A percentile compares a stretch with the other conserved stretches of the same genome.
Evolutionary conservation across 148 eudicot species (phyloP).

Genomic region (Fagopyrum tataricum): DNA sequence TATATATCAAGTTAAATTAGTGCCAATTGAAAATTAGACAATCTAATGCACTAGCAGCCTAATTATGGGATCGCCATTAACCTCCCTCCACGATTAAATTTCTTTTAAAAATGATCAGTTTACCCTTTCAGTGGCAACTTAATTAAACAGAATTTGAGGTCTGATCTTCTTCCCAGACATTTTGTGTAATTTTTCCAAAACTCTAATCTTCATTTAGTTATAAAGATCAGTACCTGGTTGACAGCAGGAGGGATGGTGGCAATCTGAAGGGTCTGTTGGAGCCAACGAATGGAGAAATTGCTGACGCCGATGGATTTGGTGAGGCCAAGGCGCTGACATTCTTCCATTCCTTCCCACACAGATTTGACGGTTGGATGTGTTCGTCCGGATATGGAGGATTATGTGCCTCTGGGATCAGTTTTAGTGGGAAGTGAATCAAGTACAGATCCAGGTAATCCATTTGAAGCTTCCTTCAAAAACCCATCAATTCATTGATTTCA

Average conservation of each 20-base stretch:
- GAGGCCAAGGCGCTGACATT: slow-evolving; percentile 21
- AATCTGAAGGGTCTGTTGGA: slow-evolving; percentile 5
- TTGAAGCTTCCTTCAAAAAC: slow-evolving; percentile 22
- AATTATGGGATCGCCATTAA: too few species aligned
- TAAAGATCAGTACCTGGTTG: slow-evolving; percentile 13
- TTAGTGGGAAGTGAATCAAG: slow-evolving; percentile 30
- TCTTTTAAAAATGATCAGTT: too few species aligned
- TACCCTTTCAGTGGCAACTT: neutral
- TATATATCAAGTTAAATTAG: too few species aligned
- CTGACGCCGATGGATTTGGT: slow-evolving; percentile 22
- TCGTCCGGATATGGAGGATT: slow-evolving; percentile 20
- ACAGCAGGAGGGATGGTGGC: slow-evolving; percentile 23
- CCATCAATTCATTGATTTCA: slow-evolving; percentile 1
- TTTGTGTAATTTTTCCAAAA: neutral
- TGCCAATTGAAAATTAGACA: too few species aligned
- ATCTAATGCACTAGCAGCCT: too few species aligned
- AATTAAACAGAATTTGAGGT: neutral
- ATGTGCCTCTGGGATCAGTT: slow-evolving; percentile 21
- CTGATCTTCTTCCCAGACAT: neutral
- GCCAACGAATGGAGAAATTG: slow-evolving; percentile 18
- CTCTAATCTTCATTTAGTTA: neutral
- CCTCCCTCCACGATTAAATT: too few species aligned
- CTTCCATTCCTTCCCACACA: slow-evolving; percentile 27
- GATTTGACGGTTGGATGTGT: slow-evolving; percentile 20
- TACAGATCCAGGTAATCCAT: slow-evolving; percentile 30